Evolutionary conservation across 768 basidiomycete genomes (phyloP), one percentile per base, ranked within the genome.

Genomic region (Leccinum arenicola): DNA sequence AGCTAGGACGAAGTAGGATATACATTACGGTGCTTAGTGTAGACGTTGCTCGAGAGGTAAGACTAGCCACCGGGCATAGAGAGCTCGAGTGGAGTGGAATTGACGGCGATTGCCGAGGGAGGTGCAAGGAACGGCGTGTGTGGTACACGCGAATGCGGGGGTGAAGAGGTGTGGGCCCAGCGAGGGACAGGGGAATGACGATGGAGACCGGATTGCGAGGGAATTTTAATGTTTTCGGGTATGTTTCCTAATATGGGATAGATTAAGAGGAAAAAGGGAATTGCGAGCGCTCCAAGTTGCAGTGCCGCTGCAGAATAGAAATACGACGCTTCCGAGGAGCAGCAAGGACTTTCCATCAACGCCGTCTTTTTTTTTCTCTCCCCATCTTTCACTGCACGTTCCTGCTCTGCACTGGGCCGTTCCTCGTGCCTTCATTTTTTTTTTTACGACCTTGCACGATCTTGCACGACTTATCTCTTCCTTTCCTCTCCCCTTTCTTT

Each of bases 361-460:
- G 59, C 71, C 68, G 69, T 68, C 68, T 66, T 68, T 64, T 63
- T 67, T 66, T 40, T 65, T 66, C 66, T 66, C 67, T 67, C 64
- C 58, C 57, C 61, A 52, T 60, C 66, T 57, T 56, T 56, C 64
- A 56, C 59, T 61, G 48, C 59, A 59, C 64, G 61, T 67, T 64
- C 68, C 61, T 60, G 67, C 67, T 69, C 64, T 56, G 21, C 58
- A 59, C 61, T 60, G 58, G 73, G 66, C 67, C 64, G 60, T 68
- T 62, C 36, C 52, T 58, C 63, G 61, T 65, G 64, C 72, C 72
- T 72, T 73, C 76, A 71, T 71, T 76, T 81, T 36, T 23, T 23
- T 29, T 35, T 23, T 85, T 81, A 84, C 84, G 83, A 84, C 82
- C 78, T 75, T 78, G 70, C 77, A 85, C 84, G 84, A 85, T 76